phyloP scores from a whole-genome alignment of 345 rosid genomes.

The Noccaea caerulescens region DNA sequence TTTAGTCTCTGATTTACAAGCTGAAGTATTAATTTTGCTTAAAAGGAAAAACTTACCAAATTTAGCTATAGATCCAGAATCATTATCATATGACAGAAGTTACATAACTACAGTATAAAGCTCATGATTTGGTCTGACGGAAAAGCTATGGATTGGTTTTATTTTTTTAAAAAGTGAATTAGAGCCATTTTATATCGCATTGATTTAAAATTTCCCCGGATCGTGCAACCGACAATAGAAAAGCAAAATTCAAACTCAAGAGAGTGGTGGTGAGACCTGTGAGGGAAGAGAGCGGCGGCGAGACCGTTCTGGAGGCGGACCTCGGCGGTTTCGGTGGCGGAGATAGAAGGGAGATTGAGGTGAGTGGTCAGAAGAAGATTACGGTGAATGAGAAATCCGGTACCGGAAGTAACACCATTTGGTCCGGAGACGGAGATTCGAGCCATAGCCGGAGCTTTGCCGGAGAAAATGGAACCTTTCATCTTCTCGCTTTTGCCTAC shows the following conservation, averaged over 20 bases:
- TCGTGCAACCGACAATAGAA: conserved; percentile 36
- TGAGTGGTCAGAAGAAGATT: conserved; percentile 87
- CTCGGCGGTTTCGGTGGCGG: conserved; percentile 77
- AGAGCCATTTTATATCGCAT: conserved; percentile 19
- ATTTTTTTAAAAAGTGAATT: neutral
- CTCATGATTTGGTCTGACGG: conserved; percentile 14
- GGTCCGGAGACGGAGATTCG: conserved; percentile 53
- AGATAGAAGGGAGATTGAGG: conserved; percentile 73
- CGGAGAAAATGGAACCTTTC: conserved; percentile 75
- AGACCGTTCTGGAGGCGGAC: conserved; percentile 78
- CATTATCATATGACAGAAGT: conserved; percentile 25
- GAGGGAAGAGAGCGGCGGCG: conserved; percentile 75
- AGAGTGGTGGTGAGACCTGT: conserved; percentile 52
- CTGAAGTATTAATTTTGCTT: conserved; percentile 2
- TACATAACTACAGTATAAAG: conserved; percentile 37
- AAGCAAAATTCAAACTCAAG: neutral
- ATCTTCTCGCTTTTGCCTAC: conserved; percentile 82
- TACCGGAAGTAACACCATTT: conserved; percentile 53
- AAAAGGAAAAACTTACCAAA: conserved; percentile 20
- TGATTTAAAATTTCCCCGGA: conserved; percentile 7
- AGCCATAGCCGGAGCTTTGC: conserved; percentile 64
- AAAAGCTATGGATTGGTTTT: conserved; percentile 16
- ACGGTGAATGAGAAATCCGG: conserved; percentile 88
- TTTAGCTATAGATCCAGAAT: conserved; percentile 30
- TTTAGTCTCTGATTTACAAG: neutral